Evolutionary conservation across 352 stramenopile species (phyloP), one percentile per base, ranked within the genome.

Genomic region (Hyaloperonospora arabidopsidis): DNA sequence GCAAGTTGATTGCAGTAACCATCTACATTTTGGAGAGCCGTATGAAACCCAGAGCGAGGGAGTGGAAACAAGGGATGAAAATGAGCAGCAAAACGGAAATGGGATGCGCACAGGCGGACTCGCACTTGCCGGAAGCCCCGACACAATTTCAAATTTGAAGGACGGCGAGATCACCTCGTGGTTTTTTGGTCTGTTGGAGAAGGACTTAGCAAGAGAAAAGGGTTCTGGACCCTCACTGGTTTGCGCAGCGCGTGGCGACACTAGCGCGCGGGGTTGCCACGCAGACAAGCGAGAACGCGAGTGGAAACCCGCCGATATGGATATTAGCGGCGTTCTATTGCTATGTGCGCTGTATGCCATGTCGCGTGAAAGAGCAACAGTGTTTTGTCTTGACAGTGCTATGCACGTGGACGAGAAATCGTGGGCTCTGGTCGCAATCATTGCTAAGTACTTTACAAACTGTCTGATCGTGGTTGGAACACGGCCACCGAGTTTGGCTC

Each of bases 341-440:
- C 67, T 94, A 1, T 92, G 77, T 49, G 78, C 76, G 7, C 64
- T 94, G 8, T 71, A 92, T 29, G 82, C 79, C 2, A 86, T 94
- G 55, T 89, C 79, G 1, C 81, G 82, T 8, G 67, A 87, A 22
- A 65, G 70, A 13, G 68, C 69, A 10, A 86, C 79, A 0, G 63
- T 94, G 1, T 85, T 94, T 39, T 89, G 76, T 39, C 71, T 94
- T 32, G 84, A 94, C 54, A 90, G 78, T 45, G 84, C 84, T 14
- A 92, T 91, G 81, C 80, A 89, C 52, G 91, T 92, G 79, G 84
- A 94, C 49, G 80, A 84, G 49, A 86, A 89, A 61, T 90, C 78
- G 32, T 94, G 84, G 84, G 74, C 78, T 23, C 51, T 94, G n/a
- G 67, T 85, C 10, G 79, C 80, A 11, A 87, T 87, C 36, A 74